Base-by-base conservation (phyloP, 208 protist species). In the Ichthyophonus hoferi region DNA sequence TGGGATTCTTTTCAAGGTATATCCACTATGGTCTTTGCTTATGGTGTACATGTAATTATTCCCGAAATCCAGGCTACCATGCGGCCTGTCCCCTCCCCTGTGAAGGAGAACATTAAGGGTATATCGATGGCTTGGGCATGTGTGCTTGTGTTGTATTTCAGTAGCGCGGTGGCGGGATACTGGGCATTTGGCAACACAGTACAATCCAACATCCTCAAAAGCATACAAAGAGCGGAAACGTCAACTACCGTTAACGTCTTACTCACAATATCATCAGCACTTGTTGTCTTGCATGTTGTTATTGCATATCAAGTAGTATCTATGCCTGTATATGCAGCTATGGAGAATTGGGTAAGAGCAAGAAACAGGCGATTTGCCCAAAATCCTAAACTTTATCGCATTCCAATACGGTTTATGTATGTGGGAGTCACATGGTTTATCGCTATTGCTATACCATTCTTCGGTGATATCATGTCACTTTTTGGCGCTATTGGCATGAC, bases 1-100 rank as follows among this genome's bases (percentile, higher is more conserved):
- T 86, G 37, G 2, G 42, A 86, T 41, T 77, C 67, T 7, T 86
- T 86, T 67, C 2, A 76, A 31, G 82, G 82, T 12, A 58, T 86
- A 34, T 86, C 82, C 1, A 86, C 82, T 7, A 41, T 86, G 17
- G 82, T 41, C 2, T 86, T 86, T 41, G 2, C 67, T 31, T 86
- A 76, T 76, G 82, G 82, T 1, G 39, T 86, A 2, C 82, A 86
- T 39, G 1, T 7, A 1, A 35, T 86, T 67, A 37, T 76, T 39
- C 82, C 82, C 38, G 82, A 86, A 7, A 86, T 86, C 33, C 82
- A 86, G 40, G 3, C 43, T 42, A 86, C 82, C 34, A 33, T 86
- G 2, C 24, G 40, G n/a, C 2, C 40, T 38, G 40, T 76, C 35
- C n/a, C n/a, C n/a, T n/a, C n/a, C n/a, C n/a, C n/a, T n/a, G n/a